Evolutionary conservation across 441 rosid species (phyloP).

Genomic region (Populus trichocarpa): DNA sequence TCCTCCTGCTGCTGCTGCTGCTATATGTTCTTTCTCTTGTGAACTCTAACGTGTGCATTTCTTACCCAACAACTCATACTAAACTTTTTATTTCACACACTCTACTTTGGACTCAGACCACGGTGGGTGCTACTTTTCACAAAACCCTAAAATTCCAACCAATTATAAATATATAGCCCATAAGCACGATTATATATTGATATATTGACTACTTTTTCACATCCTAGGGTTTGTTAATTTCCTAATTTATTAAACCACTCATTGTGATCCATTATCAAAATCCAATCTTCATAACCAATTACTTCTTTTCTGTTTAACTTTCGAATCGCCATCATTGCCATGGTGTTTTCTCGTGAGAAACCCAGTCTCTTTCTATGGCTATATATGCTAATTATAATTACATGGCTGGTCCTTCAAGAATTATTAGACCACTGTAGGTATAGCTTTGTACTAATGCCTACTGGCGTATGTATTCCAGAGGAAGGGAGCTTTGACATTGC

Average conservation of each 20-base stretch:
- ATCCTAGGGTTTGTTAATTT: conserved; percentile 24
- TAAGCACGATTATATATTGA: conserved; percentile 3
- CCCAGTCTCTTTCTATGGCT: background rate
- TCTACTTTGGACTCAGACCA: conserved; percentile 18
- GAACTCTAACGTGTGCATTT: conserved; percentile 40
- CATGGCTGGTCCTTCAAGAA: too few species aligned
- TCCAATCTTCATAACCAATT: conserved; percentile 25
- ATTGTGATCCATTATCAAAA: conserved; percentile 29
- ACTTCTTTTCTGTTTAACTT: conserved; percentile 21
- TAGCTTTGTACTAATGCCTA: background rate
- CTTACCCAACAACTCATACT: conserved; percentile 32
- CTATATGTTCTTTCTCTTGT: too few species aligned
- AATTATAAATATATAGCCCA: background rate
- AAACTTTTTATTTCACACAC: conserved; percentile 21
- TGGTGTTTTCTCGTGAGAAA: conserved; percentile 22
- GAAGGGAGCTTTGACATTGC: too few species aligned
- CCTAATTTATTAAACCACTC: conserved; percentile 28
- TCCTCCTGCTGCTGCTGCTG: conserved; percentile 1
- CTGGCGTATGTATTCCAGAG: too few species aligned
- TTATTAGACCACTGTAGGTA: too few species aligned
- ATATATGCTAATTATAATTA: too few species aligned
- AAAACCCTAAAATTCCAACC: conserved; percentile 26
- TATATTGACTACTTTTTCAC: background rate
- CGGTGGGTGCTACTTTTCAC: background rate
- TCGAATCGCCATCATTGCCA: conserved; percentile 18